These are phyloP conservation scores for Trichoderma gamsii DNA, from an alignment of 495 filamentous ascomycete species.

Conservation along the genomic window DNA sequence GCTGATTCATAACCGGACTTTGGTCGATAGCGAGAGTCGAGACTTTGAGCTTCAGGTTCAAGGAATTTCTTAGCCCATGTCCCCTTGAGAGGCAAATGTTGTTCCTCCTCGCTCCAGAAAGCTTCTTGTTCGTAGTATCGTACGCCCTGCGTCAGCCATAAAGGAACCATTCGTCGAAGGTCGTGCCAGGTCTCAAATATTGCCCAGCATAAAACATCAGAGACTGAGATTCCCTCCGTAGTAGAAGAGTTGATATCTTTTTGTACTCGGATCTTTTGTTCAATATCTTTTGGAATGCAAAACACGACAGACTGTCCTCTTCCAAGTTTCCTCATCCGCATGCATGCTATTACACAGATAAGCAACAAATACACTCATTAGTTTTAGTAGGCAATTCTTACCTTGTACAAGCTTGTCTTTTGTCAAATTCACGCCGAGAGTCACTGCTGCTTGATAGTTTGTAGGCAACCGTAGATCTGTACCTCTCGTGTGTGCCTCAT, in stretches of 20 bases:
- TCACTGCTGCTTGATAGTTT: constrained; percentile 59
- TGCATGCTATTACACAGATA: constrained; percentile 45
- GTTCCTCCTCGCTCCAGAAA: constrained; percentile 22
- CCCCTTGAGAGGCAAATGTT: constrained; percentile 22
- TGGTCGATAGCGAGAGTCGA: constrained; percentile 17
- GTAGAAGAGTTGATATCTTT: background rate
- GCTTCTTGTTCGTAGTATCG: constrained; percentile 36
- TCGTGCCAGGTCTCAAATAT: constrained; percentile 52
- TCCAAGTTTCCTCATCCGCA: constrained; percentile 59
- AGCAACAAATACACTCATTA: too few relatives aligned
- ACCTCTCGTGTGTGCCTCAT: constrained; percentile 71
- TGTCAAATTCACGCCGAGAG: constrained; percentile 58
- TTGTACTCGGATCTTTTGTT: constrained; percentile 31
- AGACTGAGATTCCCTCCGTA: constrained; percentile 23
- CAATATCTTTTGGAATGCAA: constrained; percentile 49
- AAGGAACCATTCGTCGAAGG: constrained; percentile 40
- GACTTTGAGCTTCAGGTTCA: constrained; percentile 27
- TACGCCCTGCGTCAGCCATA: constrained; percentile 57
- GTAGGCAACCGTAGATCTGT: constrained; percentile 63
- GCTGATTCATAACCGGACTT: background rate
- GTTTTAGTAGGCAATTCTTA: constrained; percentile 22
- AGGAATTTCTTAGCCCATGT: constrained; percentile 41
- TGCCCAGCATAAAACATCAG: constrained; percentile 53
- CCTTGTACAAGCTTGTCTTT: constrained; percentile 74
- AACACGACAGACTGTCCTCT: constrained; percentile 58